These are phyloP conservation scores for Lithohypha guttulata DNA, from an alignment of 2,329 filamentous ascomycete genomes.

Conservation along the genomic window DNA sequence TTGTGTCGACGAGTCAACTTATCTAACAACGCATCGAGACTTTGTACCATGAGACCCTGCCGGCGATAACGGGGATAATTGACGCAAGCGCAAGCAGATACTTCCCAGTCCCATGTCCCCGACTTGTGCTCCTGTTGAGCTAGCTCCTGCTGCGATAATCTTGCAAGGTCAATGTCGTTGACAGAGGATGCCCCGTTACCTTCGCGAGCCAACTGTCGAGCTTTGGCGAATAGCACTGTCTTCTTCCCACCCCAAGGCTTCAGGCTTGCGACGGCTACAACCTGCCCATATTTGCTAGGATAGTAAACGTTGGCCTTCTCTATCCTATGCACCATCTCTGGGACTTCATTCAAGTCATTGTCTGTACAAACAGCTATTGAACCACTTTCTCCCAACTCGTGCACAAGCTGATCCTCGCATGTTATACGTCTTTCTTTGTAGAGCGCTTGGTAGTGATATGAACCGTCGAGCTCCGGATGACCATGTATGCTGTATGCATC, in stretches of 20 bases:
- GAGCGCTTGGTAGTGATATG: background rate
- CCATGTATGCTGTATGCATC: conserved; percentile 1
- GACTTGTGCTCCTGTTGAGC: background rate
- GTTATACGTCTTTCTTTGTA: background rate
- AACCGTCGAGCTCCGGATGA: background rate
- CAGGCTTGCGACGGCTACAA: conserved; percentile 1
- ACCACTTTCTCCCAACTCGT: conserved; percentile 2
- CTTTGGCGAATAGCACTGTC: background rate
- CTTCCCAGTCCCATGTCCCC: conserved; percentile 6
- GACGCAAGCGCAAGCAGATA: conserved; percentile 3
- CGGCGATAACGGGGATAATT: conserved; percentile 1
- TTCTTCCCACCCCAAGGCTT: background rate
- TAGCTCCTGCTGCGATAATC: background rate
- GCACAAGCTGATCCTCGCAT: conserved; percentile 1
- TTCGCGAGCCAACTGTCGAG: background rate
- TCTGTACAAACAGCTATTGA: conserved; percentile 3
- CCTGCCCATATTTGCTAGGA: background rate
- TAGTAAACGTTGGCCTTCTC: background rate
- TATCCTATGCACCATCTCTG: background rate
- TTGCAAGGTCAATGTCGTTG: background rate
- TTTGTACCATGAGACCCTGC: conserved; percentile 2
- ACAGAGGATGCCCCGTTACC: background rate
- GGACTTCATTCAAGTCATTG: background rate
- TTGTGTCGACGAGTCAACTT: background rate
- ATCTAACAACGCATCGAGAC: conserved; percentile 1